Evolutionary conservation across 2,329 filamentous ascomycete species (phyloP).

Genomic region (Zymoseptoria pseudotritici): DNA sequence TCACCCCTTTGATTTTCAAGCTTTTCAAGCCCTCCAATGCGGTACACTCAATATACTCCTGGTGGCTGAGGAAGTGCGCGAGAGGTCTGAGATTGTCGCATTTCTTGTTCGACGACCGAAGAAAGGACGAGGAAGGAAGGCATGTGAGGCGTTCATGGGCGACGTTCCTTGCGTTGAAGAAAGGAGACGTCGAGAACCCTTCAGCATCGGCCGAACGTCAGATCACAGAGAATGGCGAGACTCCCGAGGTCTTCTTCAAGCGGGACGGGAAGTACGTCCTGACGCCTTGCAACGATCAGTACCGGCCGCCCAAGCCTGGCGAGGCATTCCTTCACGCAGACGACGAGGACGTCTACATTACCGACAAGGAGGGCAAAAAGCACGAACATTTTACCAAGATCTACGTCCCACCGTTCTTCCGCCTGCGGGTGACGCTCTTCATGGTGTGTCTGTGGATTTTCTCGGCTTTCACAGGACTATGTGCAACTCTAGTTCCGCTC

Average conservation of each 20-base stretch:
- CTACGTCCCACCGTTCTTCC: constrained; percentile 79
- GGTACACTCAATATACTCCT: constrained; percentile 78
- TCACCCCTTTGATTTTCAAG: constrained; percentile 80
- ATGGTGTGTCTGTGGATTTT: constrained; percentile 90
- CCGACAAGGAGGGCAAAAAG: constrained; percentile 26
- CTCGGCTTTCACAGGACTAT: constrained; percentile 77
- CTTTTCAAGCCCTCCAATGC: constrained; percentile 80
- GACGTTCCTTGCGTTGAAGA: constrained; percentile 15
- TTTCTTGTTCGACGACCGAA: constrained; percentile 84
- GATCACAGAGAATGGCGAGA: not conserved
- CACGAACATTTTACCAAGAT: constrained; percentile 46
- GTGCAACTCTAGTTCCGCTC: constrained; percentile 77
- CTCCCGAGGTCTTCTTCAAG: constrained; percentile 45
- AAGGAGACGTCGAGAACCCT: constrained; percentile 5
- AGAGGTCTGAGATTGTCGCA: constrained; percentile 72
- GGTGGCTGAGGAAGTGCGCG: constrained; percentile 92
- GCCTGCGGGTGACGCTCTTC: constrained; percentile 71
- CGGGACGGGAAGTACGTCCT: constrained; percentile 77
- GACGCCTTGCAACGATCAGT: constrained; percentile 89
- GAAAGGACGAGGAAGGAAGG: constrained; percentile 72
- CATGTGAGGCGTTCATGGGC: constrained; percentile 24
- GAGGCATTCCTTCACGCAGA: constrained; percentile 72
- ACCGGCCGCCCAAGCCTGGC: constrained; percentile 80
- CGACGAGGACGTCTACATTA: constrained; percentile 45
- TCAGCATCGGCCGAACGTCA: constrained; percentile 10